These are phyloP conservation scores for Phylloporus sp. DNA, from an alignment of 768 basidiomycete genomes.

Conservation along the genomic window DNA sequence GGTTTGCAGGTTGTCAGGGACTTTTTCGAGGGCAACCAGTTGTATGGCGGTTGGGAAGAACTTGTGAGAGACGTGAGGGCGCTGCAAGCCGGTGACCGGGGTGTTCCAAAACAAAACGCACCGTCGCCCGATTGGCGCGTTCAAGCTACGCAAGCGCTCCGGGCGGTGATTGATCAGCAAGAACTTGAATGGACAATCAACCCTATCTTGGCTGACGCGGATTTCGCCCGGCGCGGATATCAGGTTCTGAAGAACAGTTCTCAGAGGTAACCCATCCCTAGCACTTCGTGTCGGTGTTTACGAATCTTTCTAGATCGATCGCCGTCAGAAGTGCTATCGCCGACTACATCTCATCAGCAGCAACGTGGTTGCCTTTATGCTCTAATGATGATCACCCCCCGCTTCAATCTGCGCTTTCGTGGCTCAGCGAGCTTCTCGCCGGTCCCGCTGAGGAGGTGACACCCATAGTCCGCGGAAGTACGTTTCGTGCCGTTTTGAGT, in stretches of 20 bases:
- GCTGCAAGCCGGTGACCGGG: not conserved
- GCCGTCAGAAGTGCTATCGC: slow-evolving; percentile 18
- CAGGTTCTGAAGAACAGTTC: slow-evolving; percentile 42
- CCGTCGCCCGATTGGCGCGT: slow-evolving; percentile 16
- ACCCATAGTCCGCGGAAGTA: slow-evolving; percentile 40
- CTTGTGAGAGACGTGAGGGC: slow-evolving; percentile 13
- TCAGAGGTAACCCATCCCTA: slow-evolving; percentile 31
- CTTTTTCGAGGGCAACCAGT: slow-evolving; percentile 16
- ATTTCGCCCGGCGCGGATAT: slow-evolving; percentile 42
- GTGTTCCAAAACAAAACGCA: not conserved
- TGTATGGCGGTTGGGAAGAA: slow-evolving; percentile 12
- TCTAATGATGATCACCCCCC: slow-evolving; percentile 14
- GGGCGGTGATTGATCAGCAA: slow-evolving; percentile 42
- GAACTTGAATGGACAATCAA: slow-evolving; percentile 54
- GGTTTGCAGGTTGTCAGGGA: slow-evolving; percentile 20
- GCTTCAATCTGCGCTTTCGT: slow-evolving; percentile 33
- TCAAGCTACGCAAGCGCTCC: slow-evolving; percentile 26
- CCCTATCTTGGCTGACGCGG: slow-evolving; percentile 35
- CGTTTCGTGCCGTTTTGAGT: slow-evolving; percentile 37
- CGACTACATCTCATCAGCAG: slow-evolving; percentile 18
- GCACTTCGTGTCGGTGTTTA: slow-evolving; percentile 6
- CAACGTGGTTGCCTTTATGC: slow-evolving; percentile 7
- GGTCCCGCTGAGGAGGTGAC: slow-evolving; percentile 46
- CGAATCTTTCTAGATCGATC: slow-evolving; percentile 10
- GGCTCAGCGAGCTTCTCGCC: slow-evolving; percentile 35